phyloP scores from a whole-genome alignment of 495 filamentous ascomycete genomes.

The Hypoxylon subgilvum region DNA sequence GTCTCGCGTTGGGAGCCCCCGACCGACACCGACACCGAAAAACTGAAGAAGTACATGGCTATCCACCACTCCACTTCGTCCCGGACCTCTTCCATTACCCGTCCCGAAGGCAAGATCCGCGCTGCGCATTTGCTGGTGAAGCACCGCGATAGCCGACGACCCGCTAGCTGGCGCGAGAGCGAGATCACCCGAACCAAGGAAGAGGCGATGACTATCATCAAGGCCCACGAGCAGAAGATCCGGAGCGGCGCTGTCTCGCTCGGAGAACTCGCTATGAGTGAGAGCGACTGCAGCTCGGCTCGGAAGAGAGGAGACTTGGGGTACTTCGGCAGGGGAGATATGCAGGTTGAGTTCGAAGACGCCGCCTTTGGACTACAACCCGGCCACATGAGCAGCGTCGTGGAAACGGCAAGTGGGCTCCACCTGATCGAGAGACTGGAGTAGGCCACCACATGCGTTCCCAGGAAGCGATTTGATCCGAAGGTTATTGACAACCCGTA shows the following conservation, averaged over 20 bases:
- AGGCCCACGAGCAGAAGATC: conserved; percentile 75
- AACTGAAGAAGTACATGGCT: conserved; percentile 91
- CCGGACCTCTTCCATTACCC: conserved; percentile 53
- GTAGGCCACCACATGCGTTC: conserved; percentile 3
- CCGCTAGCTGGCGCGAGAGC: conserved; percentile 88
- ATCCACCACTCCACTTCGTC: conserved; percentile 70
- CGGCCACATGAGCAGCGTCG: conserved; percentile 81
- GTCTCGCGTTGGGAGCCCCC: conserved; percentile 95
- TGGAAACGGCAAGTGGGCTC: conserved; percentile 91
- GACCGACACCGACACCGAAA: conserved; percentile 80
- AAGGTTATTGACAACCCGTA: neutral
- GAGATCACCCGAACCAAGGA: conserved; percentile 87
- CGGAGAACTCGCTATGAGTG: conserved; percentile 80
- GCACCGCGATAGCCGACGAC: conserved; percentile 82
- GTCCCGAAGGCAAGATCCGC: conserved; percentile 83
- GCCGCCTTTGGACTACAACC: conserved; percentile 85
- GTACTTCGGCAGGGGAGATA: conserved; percentile 90
- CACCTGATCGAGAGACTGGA: conserved; percentile 82
- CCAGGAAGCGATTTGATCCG: neutral
- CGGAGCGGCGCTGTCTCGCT: conserved; percentile 67
- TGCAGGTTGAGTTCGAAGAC: conserved; percentile 99
- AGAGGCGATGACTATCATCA: conserved; percentile 79
- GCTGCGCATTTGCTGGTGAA: conserved; percentile 91
- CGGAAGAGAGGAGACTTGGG: conserved; percentile 94
- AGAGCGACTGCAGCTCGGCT: conserved; percentile 94